Base-by-base conservation (phyloP, 2,329 filamentous ascomycete species). In the Cladophialophora psammophila region DNA sequence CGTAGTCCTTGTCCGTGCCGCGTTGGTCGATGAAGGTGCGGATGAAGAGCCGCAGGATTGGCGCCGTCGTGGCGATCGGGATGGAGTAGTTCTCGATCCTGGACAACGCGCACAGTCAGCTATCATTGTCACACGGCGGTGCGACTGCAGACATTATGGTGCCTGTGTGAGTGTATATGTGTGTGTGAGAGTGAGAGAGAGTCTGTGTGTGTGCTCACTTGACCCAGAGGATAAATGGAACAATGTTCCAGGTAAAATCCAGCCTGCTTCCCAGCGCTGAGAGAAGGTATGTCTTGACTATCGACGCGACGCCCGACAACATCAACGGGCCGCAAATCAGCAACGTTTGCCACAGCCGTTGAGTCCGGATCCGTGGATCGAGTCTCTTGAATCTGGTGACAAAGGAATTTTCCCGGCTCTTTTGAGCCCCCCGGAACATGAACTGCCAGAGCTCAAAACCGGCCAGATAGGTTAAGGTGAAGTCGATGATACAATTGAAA, bases 51-150 rank as follows among this genome's bases (percentile, higher is more conserved):
- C 77, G 75, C 42, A 75, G 73, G 32, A 79, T 73, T 0, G 76
- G 76, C 3, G 76, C 75, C 5, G 75, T 77, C 2, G 76, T 76
- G 18, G 77, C 78, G 20, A 79, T 72, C 0, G 79, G 72, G 18
- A 79, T 78, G 63, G 72, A 75, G 65, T 77, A 78, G 57, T 79
- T 79, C 64, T 79, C 77, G 20, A 79, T 78, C 45, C 76, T 78
- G 60, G 35, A 15, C 1, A 26, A 26, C 26, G 26, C 26, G 26
- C 26, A 2, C 2, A 26, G 26, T 26, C 3, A 26, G 26, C 26
- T 26, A 26, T 26, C 26, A 26, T 26, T 26, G 26, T 26, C 26
- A 26, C 26, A 3, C 26, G 3, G 26, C 26, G 2, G 26, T 2
- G 26, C 26, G 2, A 26, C 26, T 26, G 26, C 3, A 26, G 26